phyloP scores from a whole-genome alignment of 108 stramenopile species.

The Cyclotella atomus region DNA sequence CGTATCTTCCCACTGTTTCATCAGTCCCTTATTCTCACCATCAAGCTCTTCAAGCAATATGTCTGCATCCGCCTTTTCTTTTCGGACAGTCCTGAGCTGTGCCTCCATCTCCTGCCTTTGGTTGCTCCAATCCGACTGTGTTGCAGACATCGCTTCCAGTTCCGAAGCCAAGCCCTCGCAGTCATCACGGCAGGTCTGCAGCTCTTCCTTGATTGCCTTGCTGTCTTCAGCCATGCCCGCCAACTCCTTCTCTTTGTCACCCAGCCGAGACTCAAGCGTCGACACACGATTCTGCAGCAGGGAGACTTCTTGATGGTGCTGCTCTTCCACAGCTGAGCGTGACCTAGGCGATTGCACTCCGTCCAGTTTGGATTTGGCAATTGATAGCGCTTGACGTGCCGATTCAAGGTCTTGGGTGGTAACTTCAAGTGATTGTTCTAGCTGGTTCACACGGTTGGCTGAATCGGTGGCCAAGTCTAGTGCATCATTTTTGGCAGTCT shows the following conservation, averaged over 20 bases:
- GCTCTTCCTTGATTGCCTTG: constrained; percentile 23
- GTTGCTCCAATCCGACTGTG: not conserved
- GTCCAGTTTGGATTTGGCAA: constrained; percentile 17
- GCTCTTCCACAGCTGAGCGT: constrained; percentile 9
- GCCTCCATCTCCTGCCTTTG: not conserved
- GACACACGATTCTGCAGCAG: constrained; percentile 13
- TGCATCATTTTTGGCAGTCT: not conserved
- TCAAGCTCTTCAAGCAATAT: constrained; percentile 27
- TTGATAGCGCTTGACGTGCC: not conserved
- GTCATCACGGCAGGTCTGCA: constrained; percentile 38
- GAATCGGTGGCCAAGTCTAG: not conserved
- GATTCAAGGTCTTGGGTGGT: not conserved
- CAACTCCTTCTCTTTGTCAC: constrained; percentile 12
- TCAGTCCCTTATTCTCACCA: constrained; percentile 30
- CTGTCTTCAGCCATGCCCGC: constrained; percentile 17
- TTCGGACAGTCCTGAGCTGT: not conserved
- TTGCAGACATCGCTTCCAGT: constrained; percentile 24
- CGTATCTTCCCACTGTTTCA: constrained; percentile 12
- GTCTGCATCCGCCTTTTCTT: constrained; percentile 13
- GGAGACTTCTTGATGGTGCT: not conserved
- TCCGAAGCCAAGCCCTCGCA: constrained; percentile 38
- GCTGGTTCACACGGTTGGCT: not conserved
- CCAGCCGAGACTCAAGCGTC: not conserved
- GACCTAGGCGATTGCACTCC: constrained; percentile 15
- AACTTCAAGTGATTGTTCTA: not conserved